Percentiles rank a stretch among this genome's conserved stretches.
Evolutionary conservation across 352 stramenopile genomes (phyloP).

Genomic region (Paralagenidium karlingii): DNA sequence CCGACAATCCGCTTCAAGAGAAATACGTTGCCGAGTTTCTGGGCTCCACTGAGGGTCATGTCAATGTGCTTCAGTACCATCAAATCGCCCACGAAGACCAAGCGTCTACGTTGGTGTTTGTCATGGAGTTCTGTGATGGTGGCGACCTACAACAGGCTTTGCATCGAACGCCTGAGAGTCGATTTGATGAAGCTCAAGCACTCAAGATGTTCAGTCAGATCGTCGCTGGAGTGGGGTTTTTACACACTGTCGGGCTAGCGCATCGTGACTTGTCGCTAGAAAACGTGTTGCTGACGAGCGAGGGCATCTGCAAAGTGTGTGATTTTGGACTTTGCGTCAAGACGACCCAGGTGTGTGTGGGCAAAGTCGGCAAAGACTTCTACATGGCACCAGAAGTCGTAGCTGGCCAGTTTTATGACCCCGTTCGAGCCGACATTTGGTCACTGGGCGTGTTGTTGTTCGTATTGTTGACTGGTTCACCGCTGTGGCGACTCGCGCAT

Average conservation of each 20-base stretch:
- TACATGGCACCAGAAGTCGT: conserved; percentile 14
- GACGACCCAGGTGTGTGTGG: background rate
- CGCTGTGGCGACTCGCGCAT: conserved; percentile 1
- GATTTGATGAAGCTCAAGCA: background rate
- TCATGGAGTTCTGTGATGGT: conserved; percentile 5
- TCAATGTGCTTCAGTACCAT: conserved; percentile 1
- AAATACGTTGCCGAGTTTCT: too few species aligned
- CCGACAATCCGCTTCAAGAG: too few species aligned
- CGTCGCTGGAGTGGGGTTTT: conserved; percentile 18
- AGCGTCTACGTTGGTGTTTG: conserved; percentile 16
- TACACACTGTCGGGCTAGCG: conserved; percentile 42
- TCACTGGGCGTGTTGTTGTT: conserved; percentile 9
- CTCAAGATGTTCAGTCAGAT: conserved; percentile 1
- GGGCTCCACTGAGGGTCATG: too few species aligned
- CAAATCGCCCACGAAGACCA: background rate
- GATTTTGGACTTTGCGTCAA: conserved; percentile 14
- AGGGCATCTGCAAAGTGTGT: conserved; percentile 42
- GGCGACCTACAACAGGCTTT: background rate
- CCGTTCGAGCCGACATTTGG: conserved; percentile 8
- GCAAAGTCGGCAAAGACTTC: conserved; percentile 8
- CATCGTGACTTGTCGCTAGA: conserved; percentile 60
- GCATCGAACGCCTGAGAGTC: background rate
- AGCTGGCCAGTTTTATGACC: conserved; percentile 4
- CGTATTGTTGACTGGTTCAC: conserved; percentile 10
- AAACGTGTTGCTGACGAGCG: conserved; percentile 50